A percentile compares a stretch with the other conserved stretches of the same genome.
phyloP scores from a whole-genome alignment of 352 stramenopile genomes.

The Globisporangium emineosum region DNA sequence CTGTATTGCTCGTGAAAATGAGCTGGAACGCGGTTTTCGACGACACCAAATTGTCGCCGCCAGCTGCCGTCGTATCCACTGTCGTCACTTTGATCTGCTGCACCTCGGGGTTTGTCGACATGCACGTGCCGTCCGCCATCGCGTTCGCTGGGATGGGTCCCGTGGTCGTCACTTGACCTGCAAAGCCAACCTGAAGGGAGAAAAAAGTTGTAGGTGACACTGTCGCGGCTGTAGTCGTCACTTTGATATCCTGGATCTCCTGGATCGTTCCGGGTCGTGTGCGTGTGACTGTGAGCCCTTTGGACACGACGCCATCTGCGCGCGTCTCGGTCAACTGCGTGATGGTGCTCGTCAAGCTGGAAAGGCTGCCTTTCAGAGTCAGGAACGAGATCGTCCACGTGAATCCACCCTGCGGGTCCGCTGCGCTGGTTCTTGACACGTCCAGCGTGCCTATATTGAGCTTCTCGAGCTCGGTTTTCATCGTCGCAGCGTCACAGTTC shows the following conservation, averaged over 20 bases:
- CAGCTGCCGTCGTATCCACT: conserved; percentile 84
- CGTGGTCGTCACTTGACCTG: conserved; percentile 53
- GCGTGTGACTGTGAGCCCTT: conserved; percentile 42
- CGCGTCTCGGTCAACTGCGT: conserved; percentile 50
- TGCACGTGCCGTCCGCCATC: conserved; percentile 59
- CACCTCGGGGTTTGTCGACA: conserved; percentile 68
- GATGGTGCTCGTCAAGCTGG: conserved; percentile 28
- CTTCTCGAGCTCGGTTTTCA: conserved; percentile 60
- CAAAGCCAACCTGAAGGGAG: conserved; percentile 41
- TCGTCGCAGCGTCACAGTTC: conserved; percentile 66
- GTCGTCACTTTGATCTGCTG: conserved; percentile 91
- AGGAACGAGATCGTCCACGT: conserved; percentile 95
- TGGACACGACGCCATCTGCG: conserved; percentile 40
- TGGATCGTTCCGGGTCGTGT: conserved; percentile 48
- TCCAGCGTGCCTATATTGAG: conserved; percentile 60
- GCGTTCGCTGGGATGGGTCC: conserved; percentile 81
- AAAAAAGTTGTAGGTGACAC: conserved; percentile 44
- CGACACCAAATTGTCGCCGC: conserved; percentile 89
- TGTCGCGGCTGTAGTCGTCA: conserved; percentile 38
- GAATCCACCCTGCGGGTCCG: conserved; percentile 86
- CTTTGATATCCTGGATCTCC: conserved; percentile 61
- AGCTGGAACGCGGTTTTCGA: conserved; percentile 84
- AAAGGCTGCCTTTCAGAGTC: conserved; percentile 50
- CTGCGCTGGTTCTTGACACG: conserved; percentile 45
- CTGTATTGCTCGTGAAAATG: conserved; percentile 74